These are phyloP conservation scores for Sanguinoderma infundibulare DNA, from an alignment of 1,284 basidiomycete genomes.

Conservation along the genomic window DNA sequence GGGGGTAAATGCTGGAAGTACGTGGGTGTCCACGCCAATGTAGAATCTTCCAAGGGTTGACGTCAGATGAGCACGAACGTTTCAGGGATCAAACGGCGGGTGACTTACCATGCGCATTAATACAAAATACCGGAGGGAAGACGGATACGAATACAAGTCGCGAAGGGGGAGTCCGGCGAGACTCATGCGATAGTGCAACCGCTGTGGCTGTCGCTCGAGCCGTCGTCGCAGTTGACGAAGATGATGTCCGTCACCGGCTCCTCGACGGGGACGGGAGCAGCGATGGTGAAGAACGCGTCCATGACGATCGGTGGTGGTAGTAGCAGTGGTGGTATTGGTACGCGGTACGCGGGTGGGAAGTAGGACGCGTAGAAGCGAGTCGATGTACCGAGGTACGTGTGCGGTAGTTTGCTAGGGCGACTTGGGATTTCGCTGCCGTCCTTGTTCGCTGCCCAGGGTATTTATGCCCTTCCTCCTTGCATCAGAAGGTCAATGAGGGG, in stretches of 20 bases:
- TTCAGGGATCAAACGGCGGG: neutral
- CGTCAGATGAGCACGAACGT: neutral
- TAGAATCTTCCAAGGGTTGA: neutral
- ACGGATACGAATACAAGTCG: neutral
- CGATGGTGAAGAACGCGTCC: conserved; percentile 28
- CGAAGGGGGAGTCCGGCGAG: neutral
- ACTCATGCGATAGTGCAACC: conserved; percentile 21
- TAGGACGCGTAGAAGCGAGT: conserved; percentile 4
- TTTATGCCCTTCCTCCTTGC: conserved; percentile 8
- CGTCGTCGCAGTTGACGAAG: conserved; percentile 16
- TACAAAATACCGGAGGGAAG: neutral
- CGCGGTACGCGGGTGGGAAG: conserved; percentile 1
- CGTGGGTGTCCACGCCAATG: neutral
- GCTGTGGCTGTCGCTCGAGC: conserved; percentile 2
- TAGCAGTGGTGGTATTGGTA: neutral
- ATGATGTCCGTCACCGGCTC: conserved; percentile 16
- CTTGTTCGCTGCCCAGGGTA: neutral
- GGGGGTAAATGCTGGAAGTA: neutral
- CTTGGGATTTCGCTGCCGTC: conserved; percentile 16
- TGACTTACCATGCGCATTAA: neutral
- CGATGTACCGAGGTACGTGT: neutral
- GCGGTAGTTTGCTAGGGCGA: neutral
- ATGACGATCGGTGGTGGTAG: conserved; percentile 6
- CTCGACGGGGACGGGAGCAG: conserved; percentile 21
- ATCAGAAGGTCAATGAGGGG: conserved; percentile 9